A percentile compares a stretch with the other conserved stretches of the same genome.
Conservation (phyloP, 2,329 filamentous ascomycete genomes). For the Lachnellula suecica region DNA sequence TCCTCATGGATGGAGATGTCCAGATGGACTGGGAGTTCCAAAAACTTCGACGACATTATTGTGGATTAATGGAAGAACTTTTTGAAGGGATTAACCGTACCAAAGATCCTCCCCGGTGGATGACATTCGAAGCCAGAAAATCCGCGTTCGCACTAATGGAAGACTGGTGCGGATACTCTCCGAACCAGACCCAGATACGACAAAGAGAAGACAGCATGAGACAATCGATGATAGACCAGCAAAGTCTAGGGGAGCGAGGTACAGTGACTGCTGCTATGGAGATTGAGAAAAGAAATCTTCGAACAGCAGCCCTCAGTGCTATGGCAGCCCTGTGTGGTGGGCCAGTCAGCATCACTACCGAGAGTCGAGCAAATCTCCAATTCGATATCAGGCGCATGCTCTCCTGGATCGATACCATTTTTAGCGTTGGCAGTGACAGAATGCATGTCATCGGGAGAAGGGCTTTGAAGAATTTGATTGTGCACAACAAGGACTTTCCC, state of each 20-base stretch:
- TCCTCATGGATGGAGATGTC: slow-evolving; percentile 91
- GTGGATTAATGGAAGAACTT: slow-evolving; percentile 86
- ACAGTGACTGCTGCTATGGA: slow-evolving; percentile 88
- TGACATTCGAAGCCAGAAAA: slow-evolving; percentile 95
- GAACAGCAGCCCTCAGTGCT: slow-evolving; percentile 86
- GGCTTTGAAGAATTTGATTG: slow-evolving; percentile 84
- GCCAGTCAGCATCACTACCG: slow-evolving; percentile 82
- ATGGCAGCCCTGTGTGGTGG: slow-evolving; percentile 92
- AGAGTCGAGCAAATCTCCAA: slow-evolving; percentile 81
- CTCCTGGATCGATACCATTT: slow-evolving; percentile 93
- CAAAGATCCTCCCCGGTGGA: slow-evolving; percentile 85
- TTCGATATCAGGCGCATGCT: slow-evolving; percentile 94
- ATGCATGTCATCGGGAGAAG: slow-evolving; percentile 87
- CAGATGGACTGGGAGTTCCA: slow-evolving; percentile 95
- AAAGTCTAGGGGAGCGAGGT: slow-evolving; percentile 69
- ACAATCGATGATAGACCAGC: slow-evolving; percentile 78
- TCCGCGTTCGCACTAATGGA: slow-evolving; percentile 97
- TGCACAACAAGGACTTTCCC: slow-evolving; percentile 84
- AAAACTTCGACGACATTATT: slow-evolving; percentile 88
- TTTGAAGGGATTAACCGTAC: slow-evolving; percentile 89
- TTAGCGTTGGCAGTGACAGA: slow-evolving; percentile 86
- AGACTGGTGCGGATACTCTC: slow-evolving; percentile 97
- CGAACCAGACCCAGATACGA: slow-evolving; percentile 80
- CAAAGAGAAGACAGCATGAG: slow-evolving; percentile 85
- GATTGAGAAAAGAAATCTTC: slow-evolving; percentile 91